Evolutionary conservation across 164 flowering plant species (phyloP).

Genomic region (Cinnamomum chago): DNA sequence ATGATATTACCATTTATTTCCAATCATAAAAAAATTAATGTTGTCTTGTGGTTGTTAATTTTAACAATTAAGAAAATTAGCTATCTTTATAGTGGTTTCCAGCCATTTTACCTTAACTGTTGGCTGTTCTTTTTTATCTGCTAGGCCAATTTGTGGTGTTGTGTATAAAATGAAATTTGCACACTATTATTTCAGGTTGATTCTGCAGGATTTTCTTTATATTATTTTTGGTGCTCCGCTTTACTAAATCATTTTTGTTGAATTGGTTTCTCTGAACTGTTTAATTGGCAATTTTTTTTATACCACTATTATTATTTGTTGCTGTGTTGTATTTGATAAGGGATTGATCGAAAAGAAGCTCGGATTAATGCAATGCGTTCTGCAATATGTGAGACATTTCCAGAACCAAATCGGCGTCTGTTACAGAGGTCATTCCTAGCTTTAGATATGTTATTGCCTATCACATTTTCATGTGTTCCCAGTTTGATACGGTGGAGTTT

Average conservation of each 20-base stretch:
- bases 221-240: neutral
- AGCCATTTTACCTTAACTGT: neutral
- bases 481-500: neutral
- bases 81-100: neutral
- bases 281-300: neutral
- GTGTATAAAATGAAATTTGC: neutral
- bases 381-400: conserved; percentile 88
- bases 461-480: neutral
- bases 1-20: too few species aligned
- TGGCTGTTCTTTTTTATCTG: neutral
- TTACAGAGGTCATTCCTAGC: conserved; percentile 63
- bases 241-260: neutral
- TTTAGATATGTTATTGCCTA: neutral
- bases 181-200: neutral
- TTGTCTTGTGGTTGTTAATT: neutral
- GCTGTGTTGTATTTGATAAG: conserved; percentile 30
- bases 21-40: too few species aligned
- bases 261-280: neutral
- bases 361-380: conserved; percentile 81
- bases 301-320: neutral
- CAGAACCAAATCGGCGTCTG: conserved; percentile 91
- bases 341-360: conserved; percentile 79
- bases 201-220: neutral
- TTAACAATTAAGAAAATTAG: too few species aligned
- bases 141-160: neutral